These are phyloP conservation scores for Amaranthus cruentus DNA, from an alignment of 148 eudicot species.

Conservation along the genomic window DNA sequence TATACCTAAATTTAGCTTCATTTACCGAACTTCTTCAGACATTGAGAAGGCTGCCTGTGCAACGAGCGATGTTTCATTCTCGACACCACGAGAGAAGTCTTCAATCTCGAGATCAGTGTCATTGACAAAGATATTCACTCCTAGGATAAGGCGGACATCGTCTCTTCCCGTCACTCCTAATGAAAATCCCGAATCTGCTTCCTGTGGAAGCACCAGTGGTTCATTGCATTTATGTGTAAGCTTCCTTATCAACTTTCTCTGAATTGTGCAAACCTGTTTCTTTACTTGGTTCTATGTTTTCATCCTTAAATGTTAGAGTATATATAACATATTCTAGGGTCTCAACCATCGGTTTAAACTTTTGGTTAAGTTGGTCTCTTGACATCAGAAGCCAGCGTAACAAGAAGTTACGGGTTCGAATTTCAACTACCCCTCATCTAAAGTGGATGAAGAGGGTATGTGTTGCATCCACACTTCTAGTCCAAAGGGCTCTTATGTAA, in stretches of 20 bases:
- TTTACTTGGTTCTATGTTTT: too few species aligned
- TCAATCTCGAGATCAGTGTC: conserved; percentile 59
- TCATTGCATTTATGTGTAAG: conserved; percentile 42
- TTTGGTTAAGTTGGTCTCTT: too few species aligned
- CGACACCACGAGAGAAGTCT: conserved; percentile 49
- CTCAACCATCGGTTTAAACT: too few species aligned
- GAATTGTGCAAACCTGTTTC: neutral
- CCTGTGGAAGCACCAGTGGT: conserved; percentile 33
- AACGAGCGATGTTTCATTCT: conserved; percentile 31
- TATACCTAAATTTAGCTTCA: conserved; percentile 54
- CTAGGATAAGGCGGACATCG: conserved; percentile 48
- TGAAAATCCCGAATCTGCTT: conserved; percentile 36
- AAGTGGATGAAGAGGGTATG: too few species aligned
- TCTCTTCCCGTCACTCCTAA: conserved; percentile 65
- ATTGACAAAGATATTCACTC: conserved; percentile 66
- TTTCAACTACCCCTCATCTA: too few species aligned
- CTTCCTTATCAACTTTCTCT: neutral
- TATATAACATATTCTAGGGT: too few species aligned
- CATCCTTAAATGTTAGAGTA: too few species aligned
- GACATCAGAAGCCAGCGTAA: too few species aligned
- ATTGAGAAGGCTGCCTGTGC: conserved; percentile 32
- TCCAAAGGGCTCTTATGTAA: too few species aligned
- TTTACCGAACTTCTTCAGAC: conserved; percentile 43
- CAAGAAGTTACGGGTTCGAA: too few species aligned
- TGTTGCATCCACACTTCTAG: too few species aligned